Base-by-base conservation (phyloP, 2,329 filamentous ascomycete species). In the Setomelanomma holmii region DNA sequence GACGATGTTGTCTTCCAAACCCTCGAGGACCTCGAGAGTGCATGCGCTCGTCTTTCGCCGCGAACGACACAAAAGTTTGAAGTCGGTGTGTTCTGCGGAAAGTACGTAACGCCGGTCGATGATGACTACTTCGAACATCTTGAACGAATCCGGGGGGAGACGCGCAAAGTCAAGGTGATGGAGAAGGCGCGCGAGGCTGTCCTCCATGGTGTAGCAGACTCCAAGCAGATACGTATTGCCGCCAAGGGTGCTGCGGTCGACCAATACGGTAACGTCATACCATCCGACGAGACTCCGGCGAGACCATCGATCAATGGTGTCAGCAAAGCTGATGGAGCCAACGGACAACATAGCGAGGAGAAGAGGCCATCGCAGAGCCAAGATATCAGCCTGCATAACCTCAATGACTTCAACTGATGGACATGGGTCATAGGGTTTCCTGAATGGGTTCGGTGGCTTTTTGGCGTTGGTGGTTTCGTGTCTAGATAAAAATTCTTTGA, bases 21-120 rank as follows among this genome's bases (percentile, higher is more conserved):
- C 14, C 83, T 98, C 1, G 82, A 86, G 1, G 93, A 96, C 66
- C 80, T 98, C n/a, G 88, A 89, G 68, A 85, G 82, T 23, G 86
- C 92, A 0, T 97, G 93, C 68, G 83, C 86, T 1, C 87, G 91
- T 61, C 83, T 90, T 4, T 87, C 86, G 55, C 82, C 86, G 44
- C 78, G 83, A 49, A 72, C 84, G 64, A 80, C 80, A 7, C 79
- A 84, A 58, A 80, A 88, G 49, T 97, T 97, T 61, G 93, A 98
- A 71, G 87, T 96, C 2, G 93, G 93, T 47, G 93, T 97, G 7
- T 97, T 98, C 78, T 91, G 87, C 68, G 93, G 93, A 40, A 86
- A 87, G 58, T 97, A 97, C 75, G 82, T 90, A 55, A 97, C 93
- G 0, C 86, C 86, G 0, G 89, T 97, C 1, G 84, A 88, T 1